Conservation (phyloP, 2,329 filamentous ascomycete genomes). For the Monosporascus ibericus region DNA sequence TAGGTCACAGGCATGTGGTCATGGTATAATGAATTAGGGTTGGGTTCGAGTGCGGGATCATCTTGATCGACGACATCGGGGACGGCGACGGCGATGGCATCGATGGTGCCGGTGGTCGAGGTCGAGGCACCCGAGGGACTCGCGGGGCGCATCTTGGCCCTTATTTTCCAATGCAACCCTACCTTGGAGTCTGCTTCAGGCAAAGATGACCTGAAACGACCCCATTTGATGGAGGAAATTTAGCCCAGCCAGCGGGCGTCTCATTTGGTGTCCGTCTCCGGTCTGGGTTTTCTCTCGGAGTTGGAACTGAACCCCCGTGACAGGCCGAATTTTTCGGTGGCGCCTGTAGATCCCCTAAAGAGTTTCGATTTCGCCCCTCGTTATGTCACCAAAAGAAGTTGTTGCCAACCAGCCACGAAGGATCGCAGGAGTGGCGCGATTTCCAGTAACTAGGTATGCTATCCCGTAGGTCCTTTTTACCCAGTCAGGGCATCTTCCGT, state of each 20-base stretch:
- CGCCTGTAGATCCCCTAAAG: not conserved
- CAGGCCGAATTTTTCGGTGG: too few species aligned
- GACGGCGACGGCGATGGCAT: not conserved
- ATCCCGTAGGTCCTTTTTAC: too few species aligned
- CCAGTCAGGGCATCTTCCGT: too few species aligned
- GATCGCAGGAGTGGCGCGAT: too few species aligned
- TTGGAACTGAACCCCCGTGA: not conserved
- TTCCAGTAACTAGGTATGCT: too few species aligned
- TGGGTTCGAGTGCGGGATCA: not conserved
- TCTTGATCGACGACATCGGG: not conserved
- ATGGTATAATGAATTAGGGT: not conserved
- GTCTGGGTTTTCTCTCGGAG: not conserved
- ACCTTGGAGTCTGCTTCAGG: not conserved
- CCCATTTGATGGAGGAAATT: conserved; percentile 1
- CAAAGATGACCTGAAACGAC: not conserved
- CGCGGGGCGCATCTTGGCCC: not conserved
- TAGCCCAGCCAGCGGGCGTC: conserved; percentile 8
- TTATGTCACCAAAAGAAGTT: too few species aligned
- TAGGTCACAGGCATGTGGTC: not conserved
- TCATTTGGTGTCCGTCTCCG: not conserved
- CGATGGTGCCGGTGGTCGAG: not conserved
- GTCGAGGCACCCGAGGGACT: not conserved
- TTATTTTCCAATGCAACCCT: not conserved
- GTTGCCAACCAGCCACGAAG: too few species aligned
- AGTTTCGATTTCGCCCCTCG: too few species aligned